phyloP scores from a whole-genome alignment of 805 yeast species.

The fission yeast (Schizosaccharomyces pombe) region DNA sequence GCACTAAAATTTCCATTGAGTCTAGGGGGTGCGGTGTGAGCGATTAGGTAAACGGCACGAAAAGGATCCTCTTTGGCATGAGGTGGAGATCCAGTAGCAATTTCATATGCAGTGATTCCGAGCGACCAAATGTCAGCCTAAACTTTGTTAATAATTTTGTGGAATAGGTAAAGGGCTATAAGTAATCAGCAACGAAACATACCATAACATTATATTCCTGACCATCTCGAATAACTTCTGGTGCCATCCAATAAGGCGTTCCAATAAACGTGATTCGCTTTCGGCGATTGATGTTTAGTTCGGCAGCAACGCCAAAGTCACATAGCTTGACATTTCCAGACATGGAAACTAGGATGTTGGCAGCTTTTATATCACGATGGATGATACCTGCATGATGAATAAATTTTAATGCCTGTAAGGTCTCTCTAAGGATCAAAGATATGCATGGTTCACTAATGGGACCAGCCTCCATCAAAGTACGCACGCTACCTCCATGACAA shows the following conservation, averaged over 20 bases:
- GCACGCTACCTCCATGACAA: conserved; percentile 86
- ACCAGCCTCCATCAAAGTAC: conserved; percentile 62
- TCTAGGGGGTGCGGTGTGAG: conserved; percentile 84
- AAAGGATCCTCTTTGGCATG: conserved; percentile 85
- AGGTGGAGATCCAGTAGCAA: conserved; percentile 94
- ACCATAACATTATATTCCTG: conserved; percentile 27
- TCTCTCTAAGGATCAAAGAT: conserved; percentile 65
- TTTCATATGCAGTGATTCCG: conserved; percentile 82
- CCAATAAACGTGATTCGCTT: conserved; percentile 83
- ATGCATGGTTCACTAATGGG: conserved; percentile 63
- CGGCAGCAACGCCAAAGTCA: conserved; percentile 97
- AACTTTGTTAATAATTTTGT: not conserved
- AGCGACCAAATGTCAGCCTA: conserved; percentile 89
- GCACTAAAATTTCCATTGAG: conserved; percentile 73
- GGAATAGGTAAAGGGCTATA: not conserved
- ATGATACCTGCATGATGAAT: conserved; percentile 81
- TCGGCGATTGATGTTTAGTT: conserved; percentile 44
- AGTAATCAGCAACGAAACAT: no score
- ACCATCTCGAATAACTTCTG: conserved; percentile 24
- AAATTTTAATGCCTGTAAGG: conserved; percentile 48
- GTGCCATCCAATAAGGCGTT: conserved; percentile 36
- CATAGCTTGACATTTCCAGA: conserved; percentile 80
- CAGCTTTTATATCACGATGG: conserved; percentile 91
- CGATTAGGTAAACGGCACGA: conserved; percentile 82
- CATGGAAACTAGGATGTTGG: conserved; percentile 69